These are phyloP conservation scores for Apiospora kogelbergensis DNA, from an alignment of 2,329 filamentous ascomycete species.

Conservation along the genomic window DNA sequence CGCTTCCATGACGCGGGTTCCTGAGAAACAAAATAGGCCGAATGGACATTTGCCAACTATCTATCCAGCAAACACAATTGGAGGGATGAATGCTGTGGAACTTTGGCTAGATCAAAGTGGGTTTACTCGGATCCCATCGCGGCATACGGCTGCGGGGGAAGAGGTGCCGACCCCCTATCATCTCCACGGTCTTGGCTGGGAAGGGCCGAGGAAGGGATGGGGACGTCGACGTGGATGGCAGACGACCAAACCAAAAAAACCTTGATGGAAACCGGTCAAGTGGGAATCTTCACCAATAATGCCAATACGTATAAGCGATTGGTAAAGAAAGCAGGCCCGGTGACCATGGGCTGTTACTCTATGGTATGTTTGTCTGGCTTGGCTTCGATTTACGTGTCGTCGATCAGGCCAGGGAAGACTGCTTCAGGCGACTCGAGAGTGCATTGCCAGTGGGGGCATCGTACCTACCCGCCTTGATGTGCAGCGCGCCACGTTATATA, in stretches of 20 bases:
- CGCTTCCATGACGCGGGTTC: not conserved
- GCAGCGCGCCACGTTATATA: not conserved
- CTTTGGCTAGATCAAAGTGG: slow-evolving; percentile 3
- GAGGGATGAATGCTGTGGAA: slow-evolving; percentile 5
- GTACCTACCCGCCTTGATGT: not conserved
- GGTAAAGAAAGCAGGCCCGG: not conserved
- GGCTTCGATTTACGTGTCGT: not conserved
- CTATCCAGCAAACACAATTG: not conserved
- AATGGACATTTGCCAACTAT: slow-evolving; percentile 4
- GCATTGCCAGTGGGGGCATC: not conserved
- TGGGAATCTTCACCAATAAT: not conserved
- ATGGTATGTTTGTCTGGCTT: not conserved
- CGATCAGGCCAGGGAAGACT: not conserved
- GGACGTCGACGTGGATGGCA: not conserved
- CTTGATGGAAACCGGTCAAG: not conserved
- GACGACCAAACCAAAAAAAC: not conserved
- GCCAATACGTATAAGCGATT: not conserved
- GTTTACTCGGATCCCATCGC: not conserved
- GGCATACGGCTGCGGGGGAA: not conserved
- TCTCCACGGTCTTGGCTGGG: not conserved
- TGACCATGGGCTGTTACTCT: not conserved
- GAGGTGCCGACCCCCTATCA: slow-evolving; percentile 1
- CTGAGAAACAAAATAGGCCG: not conserved
- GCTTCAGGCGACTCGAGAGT: not conserved
- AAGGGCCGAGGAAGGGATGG: not conserved